Conservation (phyloP, 192 early-diverging fungal species). For the Backusella morwellensis region DNA sequence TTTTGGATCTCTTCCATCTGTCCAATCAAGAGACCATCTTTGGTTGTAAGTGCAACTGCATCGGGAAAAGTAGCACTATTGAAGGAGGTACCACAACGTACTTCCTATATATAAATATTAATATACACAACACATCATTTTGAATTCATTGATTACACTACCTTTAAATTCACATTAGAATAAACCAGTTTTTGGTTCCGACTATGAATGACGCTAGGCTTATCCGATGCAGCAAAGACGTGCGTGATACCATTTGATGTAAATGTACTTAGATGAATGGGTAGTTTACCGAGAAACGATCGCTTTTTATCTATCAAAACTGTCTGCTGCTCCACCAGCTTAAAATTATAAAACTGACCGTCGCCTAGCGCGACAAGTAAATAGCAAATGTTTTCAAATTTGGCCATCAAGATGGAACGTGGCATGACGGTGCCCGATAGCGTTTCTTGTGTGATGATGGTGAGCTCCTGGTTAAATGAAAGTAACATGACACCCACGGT, state of each 20-base stretch:
- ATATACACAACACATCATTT: neutral
- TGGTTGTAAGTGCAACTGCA: conserved; percentile 67
- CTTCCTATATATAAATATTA: conserved; percentile 41
- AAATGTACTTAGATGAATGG: conserved; percentile 65
- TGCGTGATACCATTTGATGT: conserved; percentile 45
- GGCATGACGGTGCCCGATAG: conserved; percentile 61
- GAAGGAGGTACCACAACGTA: conserved; percentile 65
- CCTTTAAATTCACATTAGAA: conserved; percentile 85
- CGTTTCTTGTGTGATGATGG: conserved; percentile 42
- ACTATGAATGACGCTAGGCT: conserved; percentile 80
- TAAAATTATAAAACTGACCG: conserved; percentile 79
- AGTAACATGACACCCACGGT: conserved; percentile 60
- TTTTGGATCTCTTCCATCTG: conserved; percentile 85
- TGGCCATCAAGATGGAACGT: conserved; percentile 67
- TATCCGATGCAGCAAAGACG: conserved; percentile 86
- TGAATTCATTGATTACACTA: conserved; percentile 17
- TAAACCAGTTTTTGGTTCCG: conserved; percentile 77
- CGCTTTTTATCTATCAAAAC: conserved; percentile 53
- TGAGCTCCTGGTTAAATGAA: conserved; percentile 50
- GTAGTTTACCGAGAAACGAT: conserved; percentile 76
- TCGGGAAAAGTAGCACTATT: conserved; percentile 49
- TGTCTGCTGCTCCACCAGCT: conserved; percentile 42
- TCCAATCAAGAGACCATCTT: conserved; percentile 68
- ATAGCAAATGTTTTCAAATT: conserved; percentile 72
- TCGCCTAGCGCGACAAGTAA: conserved; percentile 81